A percentile compares a stretch with the other conserved stretches of the same genome.
Evolutionary conservation across 2,329 filamentous ascomycete genomes (phyloP).

Genomic region (Cladophialophora yegresii): DNA sequence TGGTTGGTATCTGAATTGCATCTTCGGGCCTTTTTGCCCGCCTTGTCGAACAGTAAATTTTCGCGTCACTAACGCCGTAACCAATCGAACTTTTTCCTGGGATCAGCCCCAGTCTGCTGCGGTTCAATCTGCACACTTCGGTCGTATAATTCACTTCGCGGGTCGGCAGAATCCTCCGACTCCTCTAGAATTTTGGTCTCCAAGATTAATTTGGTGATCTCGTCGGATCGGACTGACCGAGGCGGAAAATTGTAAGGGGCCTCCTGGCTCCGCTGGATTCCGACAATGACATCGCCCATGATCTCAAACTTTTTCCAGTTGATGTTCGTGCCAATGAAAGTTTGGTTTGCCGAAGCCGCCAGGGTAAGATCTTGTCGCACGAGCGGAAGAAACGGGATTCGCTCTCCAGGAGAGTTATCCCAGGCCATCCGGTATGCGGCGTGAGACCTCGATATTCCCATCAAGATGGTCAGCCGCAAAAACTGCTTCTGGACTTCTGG

Average conservation of each 20-base stretch:
- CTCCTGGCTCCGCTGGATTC: conserved; percentile 88
- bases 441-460: conserved; percentile 89
- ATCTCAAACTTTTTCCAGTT: conserved; percentile 99
- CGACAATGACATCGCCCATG: conserved; percentile 85
- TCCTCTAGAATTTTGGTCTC: conserved; percentile 80
- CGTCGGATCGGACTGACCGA: conserved; percentile 55
- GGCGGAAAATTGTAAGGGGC: conserved; percentile 72
- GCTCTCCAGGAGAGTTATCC: conserved; percentile 88
- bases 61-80: conserved; percentile 39
- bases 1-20: neutral
- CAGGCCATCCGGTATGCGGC: conserved; percentile 95
- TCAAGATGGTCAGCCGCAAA: conserved; percentile 82
- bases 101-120: conserved; percentile 40
- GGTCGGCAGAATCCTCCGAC: conserved; percentile 65
- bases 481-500: conserved; percentile 76
- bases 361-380: conserved; percentile 87
- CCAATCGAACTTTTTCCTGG: conserved; percentile 50
- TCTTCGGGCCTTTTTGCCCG: neutral
- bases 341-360: conserved; percentile 88
- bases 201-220: conserved; percentile 72
- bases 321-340: conserved; percentile 77
- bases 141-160: conserved; percentile 51
- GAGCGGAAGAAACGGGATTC: conserved; percentile 90
- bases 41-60: conserved; percentile 1
- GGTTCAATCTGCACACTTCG: conserved; percentile 60